Base-by-base conservation (phyloP, 805 yeast genomes). In the Ogataea naganishii region DNA sequence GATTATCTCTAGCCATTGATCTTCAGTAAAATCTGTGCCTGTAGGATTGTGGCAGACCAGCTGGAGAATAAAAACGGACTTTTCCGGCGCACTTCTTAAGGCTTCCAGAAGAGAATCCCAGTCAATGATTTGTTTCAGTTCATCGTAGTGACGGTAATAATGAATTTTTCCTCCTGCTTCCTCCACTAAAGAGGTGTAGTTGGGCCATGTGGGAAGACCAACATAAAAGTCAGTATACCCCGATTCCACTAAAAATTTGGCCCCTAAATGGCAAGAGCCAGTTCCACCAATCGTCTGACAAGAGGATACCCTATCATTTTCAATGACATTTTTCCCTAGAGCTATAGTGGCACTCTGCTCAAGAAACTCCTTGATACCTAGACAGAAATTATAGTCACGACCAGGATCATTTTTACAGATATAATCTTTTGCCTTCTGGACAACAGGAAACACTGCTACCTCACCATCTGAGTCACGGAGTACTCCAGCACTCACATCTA, bases 41-140 rank as follows among this genome's bases (percentile, higher is more conserved):
- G 94, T 84, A 31, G 95, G 95, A 63, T 84, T 84, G 62, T 84
- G 95, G 44, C 94, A 86, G 49, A 92, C 81, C 6, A 92, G 89
- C 54, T 84, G 95, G 38, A 84, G 67, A 33, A 84, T 64, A 22
- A 82, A 74, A 29, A 75, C 65, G 14, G 75, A 61, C 17, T 73
- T 76, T 16, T 57, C 56, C 13, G 67, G 67, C 17, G 74, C 75
- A 23, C 51, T 41, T 23, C 60, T 46, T 26, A 83, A 58, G 27
- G 80, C 75, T 22, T 53, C 53, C 26, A 76, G 49, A 60, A 81
- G 63, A 27, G 72, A 72, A 14, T 65, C 74, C 38, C 75, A 61
- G 51, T 77, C 78, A 45, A 64, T 54, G 28, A 50, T 58, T 45
- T 60, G 58, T 43, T 46, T 51, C 30, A 44, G 36, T 31, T 57